Evolutionary conservation across 2,329 filamentous ascomycete genomes (phyloP).

Genomic region (Neoscytalidium dimidiatum): DNA sequence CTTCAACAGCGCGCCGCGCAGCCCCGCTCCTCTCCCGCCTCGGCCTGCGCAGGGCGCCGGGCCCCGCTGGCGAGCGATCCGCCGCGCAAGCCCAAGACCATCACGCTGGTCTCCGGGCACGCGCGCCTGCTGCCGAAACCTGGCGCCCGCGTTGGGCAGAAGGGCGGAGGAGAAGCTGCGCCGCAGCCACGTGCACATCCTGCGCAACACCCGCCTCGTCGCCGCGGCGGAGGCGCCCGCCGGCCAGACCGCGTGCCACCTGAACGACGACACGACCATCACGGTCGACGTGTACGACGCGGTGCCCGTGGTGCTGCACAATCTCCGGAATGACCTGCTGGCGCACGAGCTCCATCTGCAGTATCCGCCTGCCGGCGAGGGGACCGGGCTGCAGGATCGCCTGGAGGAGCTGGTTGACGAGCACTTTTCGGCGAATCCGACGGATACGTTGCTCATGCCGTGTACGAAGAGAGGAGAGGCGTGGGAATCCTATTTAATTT

Average conservation of each 20-base stretch:
- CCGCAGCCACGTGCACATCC: constrained; percentile 32
- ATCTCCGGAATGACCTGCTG: constrained; percentile 36
- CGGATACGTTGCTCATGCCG: constrained; percentile 26
- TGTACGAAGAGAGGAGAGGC: constrained; percentile 30
- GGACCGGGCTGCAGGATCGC: constrained; percentile 25
- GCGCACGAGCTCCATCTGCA: constrained; percentile 34
- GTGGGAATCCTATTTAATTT: constrained; percentile 38
- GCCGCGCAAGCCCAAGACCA: constrained; percentile 25
- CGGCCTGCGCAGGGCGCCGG: neutral
- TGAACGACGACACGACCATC: constrained; percentile 33
- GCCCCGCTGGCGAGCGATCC: neutral
- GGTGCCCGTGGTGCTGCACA: constrained; percentile 37
- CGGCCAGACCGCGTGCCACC: constrained; percentile 27
- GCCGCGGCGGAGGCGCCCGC: constrained; percentile 22
- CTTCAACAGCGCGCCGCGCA: constrained; percentile 27
- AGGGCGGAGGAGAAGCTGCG: constrained; percentile 35
- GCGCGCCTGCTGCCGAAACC: constrained; percentile 31
- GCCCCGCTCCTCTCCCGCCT: neutral
- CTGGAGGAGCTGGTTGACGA: constrained; percentile 30
- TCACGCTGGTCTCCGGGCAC: constrained; percentile 37
- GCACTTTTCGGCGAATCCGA: constrained; percentile 22
- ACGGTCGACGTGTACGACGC: constrained; percentile 37
- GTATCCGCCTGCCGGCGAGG: neutral
- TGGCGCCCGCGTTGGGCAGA: constrained; percentile 28
- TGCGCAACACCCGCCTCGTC: constrained; percentile 31